Evolutionary conservation across 2,329 filamentous ascomycete genomes (phyloP).

Genomic region (Sporothrix phasma): DNA sequence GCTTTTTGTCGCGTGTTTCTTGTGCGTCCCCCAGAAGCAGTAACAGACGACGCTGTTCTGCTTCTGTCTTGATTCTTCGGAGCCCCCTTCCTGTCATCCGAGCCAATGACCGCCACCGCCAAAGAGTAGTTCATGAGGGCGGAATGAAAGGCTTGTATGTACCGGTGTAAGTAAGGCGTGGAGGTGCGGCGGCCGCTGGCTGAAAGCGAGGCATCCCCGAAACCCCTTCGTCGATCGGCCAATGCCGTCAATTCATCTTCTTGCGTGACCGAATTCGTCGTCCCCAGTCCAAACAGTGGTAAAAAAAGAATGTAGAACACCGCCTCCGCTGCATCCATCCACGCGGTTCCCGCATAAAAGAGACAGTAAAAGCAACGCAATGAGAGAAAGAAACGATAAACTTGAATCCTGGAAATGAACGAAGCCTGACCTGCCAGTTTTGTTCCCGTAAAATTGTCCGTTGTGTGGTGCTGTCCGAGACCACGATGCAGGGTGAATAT

Average conservation of each 20-base stretch:
- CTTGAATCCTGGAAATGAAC: conserved; percentile 5
- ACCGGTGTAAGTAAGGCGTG: neutral
- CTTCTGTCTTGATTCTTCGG: neutral
- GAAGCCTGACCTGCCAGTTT: conserved; percentile 9
- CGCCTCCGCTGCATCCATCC: neutral
- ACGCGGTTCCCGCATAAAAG: neutral
- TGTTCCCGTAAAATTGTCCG: conserved; percentile 9
- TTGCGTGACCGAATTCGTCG: neutral
- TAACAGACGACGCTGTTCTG: neutral
- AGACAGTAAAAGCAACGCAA: neutral
- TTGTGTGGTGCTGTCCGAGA: conserved; percentile 11
- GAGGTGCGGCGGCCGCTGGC: neutral
- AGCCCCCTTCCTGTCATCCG: neutral
- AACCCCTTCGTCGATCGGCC: neutral
- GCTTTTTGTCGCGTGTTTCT: neutral
- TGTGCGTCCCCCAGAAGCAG: neutral
- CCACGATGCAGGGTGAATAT: conserved; percentile 8
- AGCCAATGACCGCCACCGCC: neutral
- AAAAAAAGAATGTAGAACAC: neutral
- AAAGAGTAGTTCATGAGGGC: neutral
- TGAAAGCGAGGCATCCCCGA: neutral
- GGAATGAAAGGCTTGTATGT: neutral
- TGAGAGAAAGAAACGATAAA: neutral
- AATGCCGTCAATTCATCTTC: neutral
- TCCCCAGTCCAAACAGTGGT: neutral